These are phyloP conservation scores for Sarocladiaceae sp. DNA, from an alignment of 2,329 filamentous ascomycete species.

Conservation along the genomic window DNA sequence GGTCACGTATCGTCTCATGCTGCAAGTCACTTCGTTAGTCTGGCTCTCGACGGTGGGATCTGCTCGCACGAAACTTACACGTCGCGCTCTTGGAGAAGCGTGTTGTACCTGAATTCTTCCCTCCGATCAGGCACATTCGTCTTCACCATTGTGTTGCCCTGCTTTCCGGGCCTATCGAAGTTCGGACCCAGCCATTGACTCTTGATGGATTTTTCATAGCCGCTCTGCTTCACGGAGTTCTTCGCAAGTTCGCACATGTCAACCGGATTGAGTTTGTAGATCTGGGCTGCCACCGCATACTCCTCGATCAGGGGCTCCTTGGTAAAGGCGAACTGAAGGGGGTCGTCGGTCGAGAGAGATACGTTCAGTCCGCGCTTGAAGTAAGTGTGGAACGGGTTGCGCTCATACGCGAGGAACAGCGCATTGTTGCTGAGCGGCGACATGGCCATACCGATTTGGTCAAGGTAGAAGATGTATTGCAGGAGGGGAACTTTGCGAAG, in stretches of 20 bases:
- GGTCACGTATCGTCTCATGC: slow-evolving; percentile 36
- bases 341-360: slow-evolving; percentile 92
- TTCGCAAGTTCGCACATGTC: slow-evolving; percentile 99
- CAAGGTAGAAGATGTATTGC: slow-evolving; percentile 96
- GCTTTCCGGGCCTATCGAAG: slow-evolving; percentile 70
- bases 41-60: not conserved
- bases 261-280: slow-evolving; percentile 93
- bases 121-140: slow-evolving; percentile 93
- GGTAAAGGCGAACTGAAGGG: slow-evolving; percentile 95
- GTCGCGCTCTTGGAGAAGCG: slow-evolving; percentile 71
- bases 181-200: slow-evolving; percentile 82
- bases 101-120: slow-evolving; percentile 84
- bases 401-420: slow-evolving; percentile 89
- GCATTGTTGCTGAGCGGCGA: slow-evolving; percentile 98
- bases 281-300: slow-evolving; percentile 95
- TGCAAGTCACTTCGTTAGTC: slow-evolving; percentile 15
- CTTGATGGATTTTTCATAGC: slow-evolving; percentile 85
- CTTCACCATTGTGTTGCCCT: slow-evolving; percentile 88
- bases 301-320: slow-evolving; percentile 98
- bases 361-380: slow-evolving; percentile 94
- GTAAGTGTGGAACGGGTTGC: slow-evolving; percentile 93
- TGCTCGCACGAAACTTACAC: slow-evolving; percentile 61
- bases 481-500: slow-evolving; percentile 89
- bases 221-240: slow-evolving; percentile 90
- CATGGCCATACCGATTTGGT: slow-evolving; percentile 98